Base-by-base conservation (phyloP, 2,329 filamentous ascomycete species). In the Paraphoma sp. region DNA sequence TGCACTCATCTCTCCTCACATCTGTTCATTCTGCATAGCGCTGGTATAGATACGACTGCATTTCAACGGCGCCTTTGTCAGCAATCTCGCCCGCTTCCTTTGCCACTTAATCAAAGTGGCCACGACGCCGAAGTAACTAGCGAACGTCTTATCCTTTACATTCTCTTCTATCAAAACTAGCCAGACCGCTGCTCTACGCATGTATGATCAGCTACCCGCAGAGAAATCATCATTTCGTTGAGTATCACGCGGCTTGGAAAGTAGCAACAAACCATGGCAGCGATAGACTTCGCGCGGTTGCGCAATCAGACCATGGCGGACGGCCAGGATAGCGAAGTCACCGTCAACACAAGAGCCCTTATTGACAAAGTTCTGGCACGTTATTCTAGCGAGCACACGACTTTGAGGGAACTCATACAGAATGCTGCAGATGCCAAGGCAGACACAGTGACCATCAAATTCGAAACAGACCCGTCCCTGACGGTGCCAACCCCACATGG, bases 341-440 rank as follows among this genome's bases (percentile, higher is more conserved):
- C 95, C 0, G 95, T 99, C 71, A 97, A 99, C 74, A 99, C 95
- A 47, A 86, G 96, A 71, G 95, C 95, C 43, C 79, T 99, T 68
- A 99, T 99, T 73, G 96, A 98, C 80, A 99, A 99, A 78, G 94
- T 99, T 10, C 85, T 99, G 48, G 95, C 95, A 9, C 86, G 95
- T 72, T 99, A 99, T 75, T 97, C 93, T 2, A 94, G 95, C 68
- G 96, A 99, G 81, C 97, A 94, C 89, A 88, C 86, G 11, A 87
- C 87, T 11, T 80, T 99, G 16, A 87, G 95, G 82, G 95, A 99
- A 76, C 87, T 99, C 59, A 93, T 99, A 44, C 95, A 99, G 73
- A 99, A 99, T 75, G 95, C 95, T n/a, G 94, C 95, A 62, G 95
- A 99, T 80, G 95, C 95, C 18, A 91, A 93, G 72, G 95, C 95